A percentile compares a stretch with the other conserved stretches of the same genome.
phyloP scores from a whole-genome alignment of 306 rosid genomes.

The Sicyos baderoa region DNA sequence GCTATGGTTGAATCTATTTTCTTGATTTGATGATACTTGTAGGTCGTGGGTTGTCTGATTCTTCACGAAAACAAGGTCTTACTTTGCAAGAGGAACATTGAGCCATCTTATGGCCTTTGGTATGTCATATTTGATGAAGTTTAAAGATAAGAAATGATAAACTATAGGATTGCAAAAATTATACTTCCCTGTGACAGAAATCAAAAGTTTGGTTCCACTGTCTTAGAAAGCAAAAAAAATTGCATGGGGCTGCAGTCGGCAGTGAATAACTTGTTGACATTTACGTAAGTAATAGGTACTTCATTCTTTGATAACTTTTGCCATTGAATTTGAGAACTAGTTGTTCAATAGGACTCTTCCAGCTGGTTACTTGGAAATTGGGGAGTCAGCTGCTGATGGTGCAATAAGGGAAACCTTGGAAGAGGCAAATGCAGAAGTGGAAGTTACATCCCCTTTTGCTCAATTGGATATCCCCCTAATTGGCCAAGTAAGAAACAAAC shows the following conservation, averaged over 20 bases:
- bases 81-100: constrained; percentile 95
- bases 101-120: constrained; percentile 96
- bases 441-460: constrained; percentile 77
- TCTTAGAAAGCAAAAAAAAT: background rate
- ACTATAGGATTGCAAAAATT: constrained; percentile 9
- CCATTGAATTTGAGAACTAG: constrained; percentile 20
- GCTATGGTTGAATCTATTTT: background rate
- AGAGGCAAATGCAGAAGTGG: constrained; percentile 95
- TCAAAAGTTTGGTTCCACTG: background rate
- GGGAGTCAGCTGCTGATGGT: constrained; percentile 93
- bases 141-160: constrained; percentile 16
- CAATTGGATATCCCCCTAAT: constrained; percentile 91
- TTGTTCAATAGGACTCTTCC: constrained; percentile 70
- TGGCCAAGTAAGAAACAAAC: constrained; percentile 62
- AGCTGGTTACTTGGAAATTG: constrained; percentile 92
- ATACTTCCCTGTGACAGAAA: background rate
- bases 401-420: constrained; percentile 93
- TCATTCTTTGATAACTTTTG: constrained; percentile 17
- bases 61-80: constrained; percentile 71
- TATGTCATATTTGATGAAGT: constrained; percentile 27
- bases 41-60: constrained; percentile 95
- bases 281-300: constrained; percentile 5
- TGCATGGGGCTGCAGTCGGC: background rate
- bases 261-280: background rate
- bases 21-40: constrained; percentile 23